A percentile compares a stretch with the other conserved stretches of the same genome.
phyloP scores from a whole-genome alignment of 2,329 filamentous ascomycete genomes.

The Malbranchea zuffiana region DNA sequence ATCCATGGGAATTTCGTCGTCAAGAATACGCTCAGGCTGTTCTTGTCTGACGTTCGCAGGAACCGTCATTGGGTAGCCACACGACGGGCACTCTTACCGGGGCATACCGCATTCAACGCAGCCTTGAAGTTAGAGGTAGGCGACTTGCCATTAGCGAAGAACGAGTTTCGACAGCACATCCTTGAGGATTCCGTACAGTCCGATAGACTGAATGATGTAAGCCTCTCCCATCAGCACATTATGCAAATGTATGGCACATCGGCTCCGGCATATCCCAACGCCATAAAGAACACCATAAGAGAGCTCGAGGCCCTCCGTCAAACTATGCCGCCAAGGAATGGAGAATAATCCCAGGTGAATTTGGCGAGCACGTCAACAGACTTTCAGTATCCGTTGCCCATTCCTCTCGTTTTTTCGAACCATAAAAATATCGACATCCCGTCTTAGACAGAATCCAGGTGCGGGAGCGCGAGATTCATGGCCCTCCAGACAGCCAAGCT shows the following conservation, averaged over 20 bases:
- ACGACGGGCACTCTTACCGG: conserved; percentile 5
- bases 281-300: conserved; percentile 26
- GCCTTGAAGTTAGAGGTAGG: conserved; percentile 23
- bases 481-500: conserved; percentile 21
- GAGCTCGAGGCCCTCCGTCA: conserved; percentile 37
- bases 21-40: conserved; percentile 26
- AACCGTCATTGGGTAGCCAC: conserved; percentile 1
- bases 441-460: conserved; percentile 26
- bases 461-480: conserved; percentile 31
- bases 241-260: conserved; percentile 36
- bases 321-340: conserved; percentile 38
- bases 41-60: conserved; percentile 1
- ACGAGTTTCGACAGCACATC: conserved; percentile 18
- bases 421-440: conserved; percentile 38
- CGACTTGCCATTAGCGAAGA: conserved; percentile 24
- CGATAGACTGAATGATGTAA: conserved; percentile 27
- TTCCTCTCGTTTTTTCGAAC: conserved; percentile 26
- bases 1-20: conserved; percentile 21
- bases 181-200: conserved; percentile 24
- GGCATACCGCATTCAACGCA: conserved; percentile 14
- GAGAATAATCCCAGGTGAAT: conserved; percentile 38
- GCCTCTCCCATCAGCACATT: conserved; percentile 39
- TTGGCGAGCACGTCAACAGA: conserved; percentile 24
- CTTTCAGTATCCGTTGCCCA: conserved; percentile 24
- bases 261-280: conserved; percentile 34